Evolutionary conservation across 805 yeast genomes (phyloP), one percentile per base, ranked within the genome.

Genomic region (Metschnikowia orientalis): DNA sequence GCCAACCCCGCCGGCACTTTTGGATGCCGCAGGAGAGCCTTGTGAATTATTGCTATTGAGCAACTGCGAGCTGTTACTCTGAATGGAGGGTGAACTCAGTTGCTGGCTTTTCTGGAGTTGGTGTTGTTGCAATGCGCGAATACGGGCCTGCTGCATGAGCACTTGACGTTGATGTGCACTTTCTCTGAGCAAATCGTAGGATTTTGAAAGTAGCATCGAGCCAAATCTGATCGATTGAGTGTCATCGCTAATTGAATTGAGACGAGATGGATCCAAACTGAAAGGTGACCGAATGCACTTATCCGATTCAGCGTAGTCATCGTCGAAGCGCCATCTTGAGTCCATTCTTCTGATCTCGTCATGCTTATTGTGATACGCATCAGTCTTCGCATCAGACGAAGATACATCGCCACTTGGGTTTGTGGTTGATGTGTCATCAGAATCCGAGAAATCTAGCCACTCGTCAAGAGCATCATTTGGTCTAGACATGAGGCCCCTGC

Each of bases 221-320:
- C 96, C 95, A 59, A 89, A 89, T 39, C 97, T 68, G 18, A 90
- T 84, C 1, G 84, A 79, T 58, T 89, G 97, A 1, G 96, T 88
- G 32, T 80, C 90, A 34, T 81, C 81, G 9, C 87, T 75, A 25
- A 89, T 86, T 42, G 82, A 81, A 52, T 89, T 89, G 48, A 89
- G 68, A 35, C 74, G 71, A 0, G 95, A 79, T 0, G 97, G 96
- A 56, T 87, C 95, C 38, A 74, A 71, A 38, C 79, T 69, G 35
- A 85, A 67, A 21, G 81, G 82, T 25, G 63, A 68, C 28, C 50
- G 41, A 9, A 54, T 37, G 5, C 66, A 67, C 30, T 41, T 46
- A 26, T 63, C 62, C 38, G 48, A 49, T 34, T 63, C 73, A 5
- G 67, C 49, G 57, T 63, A 37, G 38, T 83, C 89, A 24, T 68